Evolutionary conservation across 805 yeast genomes (phyloP).

Genomic region (Naumovozyma baii): DNA sequence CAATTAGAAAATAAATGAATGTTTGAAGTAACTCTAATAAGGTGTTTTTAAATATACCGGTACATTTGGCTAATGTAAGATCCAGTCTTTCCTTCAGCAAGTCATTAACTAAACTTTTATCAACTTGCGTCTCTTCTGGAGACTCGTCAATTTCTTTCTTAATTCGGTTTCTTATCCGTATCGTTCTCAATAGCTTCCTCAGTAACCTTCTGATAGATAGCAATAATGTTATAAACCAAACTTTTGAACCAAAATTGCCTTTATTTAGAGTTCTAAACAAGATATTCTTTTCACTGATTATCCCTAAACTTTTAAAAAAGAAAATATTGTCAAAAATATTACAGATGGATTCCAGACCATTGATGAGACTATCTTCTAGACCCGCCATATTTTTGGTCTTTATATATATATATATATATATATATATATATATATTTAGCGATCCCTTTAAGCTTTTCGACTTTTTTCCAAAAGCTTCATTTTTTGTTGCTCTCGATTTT

Average conservation of each 20-base stretch:
- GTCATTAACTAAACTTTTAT: slow-evolving; percentile 9
- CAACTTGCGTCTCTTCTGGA: neutral
- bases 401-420: no score
- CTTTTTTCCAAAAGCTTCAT: no score
- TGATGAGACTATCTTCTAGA: slow-evolving; percentile 14
- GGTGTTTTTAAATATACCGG: slow-evolving; percentile 8
- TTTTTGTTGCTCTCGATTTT: no score
- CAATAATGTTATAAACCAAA: slow-evolving; percentile 24
- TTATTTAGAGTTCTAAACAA: slow-evolving; percentile 20
- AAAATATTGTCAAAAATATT: slow-evolving; percentile 22
- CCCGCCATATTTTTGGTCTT: neutral
- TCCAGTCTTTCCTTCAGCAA: slow-evolving; percentile 14
- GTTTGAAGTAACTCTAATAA: slow-evolving; percentile 22
- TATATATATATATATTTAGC: no score
- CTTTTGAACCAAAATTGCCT: slow-evolving; percentile 21
- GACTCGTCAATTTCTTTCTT: slow-evolving; percentile 8
- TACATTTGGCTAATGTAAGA: slow-evolving; percentile 7
- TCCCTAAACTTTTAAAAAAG: slow-evolving; percentile 21
- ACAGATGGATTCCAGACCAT: slow-evolving; percentile 18
- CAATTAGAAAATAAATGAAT: slow-evolving; percentile 16
- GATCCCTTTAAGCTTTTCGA: no score
- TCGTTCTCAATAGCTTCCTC: slow-evolving; percentile 6
- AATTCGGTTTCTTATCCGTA: slow-evolving; percentile 9
- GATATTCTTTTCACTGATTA: slow-evolving; percentile 19
- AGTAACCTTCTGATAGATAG: slow-evolving; percentile 16